A percentile compares a stretch with the other conserved stretches of the same genome.
Conservation (phyloP, 1,139 yeast species). For the Meyerozyma guilliermondii region DNA sequence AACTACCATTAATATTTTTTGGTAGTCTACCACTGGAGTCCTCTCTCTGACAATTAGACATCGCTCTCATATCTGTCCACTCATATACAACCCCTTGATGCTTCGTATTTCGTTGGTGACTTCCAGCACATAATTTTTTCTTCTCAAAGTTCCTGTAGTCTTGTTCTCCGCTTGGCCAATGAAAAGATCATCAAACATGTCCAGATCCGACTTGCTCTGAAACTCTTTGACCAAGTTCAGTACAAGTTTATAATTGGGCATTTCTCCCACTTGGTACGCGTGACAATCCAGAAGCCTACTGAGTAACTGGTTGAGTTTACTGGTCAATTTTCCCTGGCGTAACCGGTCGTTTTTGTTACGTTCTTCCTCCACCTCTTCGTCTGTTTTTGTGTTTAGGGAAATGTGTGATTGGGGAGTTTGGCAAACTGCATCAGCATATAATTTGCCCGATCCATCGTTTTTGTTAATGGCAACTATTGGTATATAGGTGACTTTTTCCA, state of each 20-base stretch:
- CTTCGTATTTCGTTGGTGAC: slow-evolving; percentile 38
- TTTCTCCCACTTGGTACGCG: slow-evolving; percentile 26
- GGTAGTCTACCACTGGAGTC: not conserved
- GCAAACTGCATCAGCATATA: slow-evolving; percentile 35
- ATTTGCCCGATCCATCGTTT: slow-evolving; percentile 27
- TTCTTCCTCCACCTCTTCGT: slow-evolving; percentile 14
- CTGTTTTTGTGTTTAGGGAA: slow-evolving; percentile 7
- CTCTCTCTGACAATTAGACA: too few relatives aligned
- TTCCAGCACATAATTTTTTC: slow-evolving; percentile 30
- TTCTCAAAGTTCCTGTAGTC: slow-evolving; percentile 9
- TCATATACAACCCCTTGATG: slow-evolving; percentile 42
- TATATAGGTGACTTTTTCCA: slow-evolving; percentile 32
- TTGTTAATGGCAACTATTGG: slow-evolving; percentile 36
- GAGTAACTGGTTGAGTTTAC: slow-evolving; percentile 21
- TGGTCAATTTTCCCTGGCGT: slow-evolving; percentile 19
- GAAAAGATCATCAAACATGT: slow-evolving; percentile 29
- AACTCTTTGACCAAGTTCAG: slow-evolving; percentile 30
- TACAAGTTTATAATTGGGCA: slow-evolving; percentile 29
- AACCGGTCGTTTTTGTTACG: slow-evolving; percentile 20
- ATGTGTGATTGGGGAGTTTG: slow-evolving; percentile 32
- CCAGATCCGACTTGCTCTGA: slow-evolving; percentile 34
- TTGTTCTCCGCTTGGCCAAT: slow-evolving; percentile 7
- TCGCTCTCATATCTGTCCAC: slow-evolving; percentile 28
- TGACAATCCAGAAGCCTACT: slow-evolving; percentile 21
- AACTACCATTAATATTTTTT: too few relatives aligned